These are phyloP conservation scores for Chenopodium quinoa DNA, from an alignment of 148 eudicot species.

Conservation along the genomic window DNA sequence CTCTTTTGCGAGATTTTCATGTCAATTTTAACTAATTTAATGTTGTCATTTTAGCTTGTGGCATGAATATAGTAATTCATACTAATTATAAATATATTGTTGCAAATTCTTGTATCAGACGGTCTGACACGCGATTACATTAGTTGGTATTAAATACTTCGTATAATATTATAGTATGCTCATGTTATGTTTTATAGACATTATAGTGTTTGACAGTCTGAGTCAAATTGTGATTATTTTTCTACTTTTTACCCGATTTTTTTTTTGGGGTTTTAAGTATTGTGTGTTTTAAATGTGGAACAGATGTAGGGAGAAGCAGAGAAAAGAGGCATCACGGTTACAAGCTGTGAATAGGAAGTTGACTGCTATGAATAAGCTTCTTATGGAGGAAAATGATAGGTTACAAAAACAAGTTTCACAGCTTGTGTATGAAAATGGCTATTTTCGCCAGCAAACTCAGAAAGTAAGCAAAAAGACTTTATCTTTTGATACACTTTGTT, in stretches of 20 bases:
- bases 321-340: constrained; percentile 88
- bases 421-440: constrained; percentile 89
- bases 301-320: constrained; percentile 97
- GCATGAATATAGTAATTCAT: too few relatives aligned
- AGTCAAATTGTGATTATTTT: constrained; percentile 2
- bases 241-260: background rate
- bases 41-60: too few relatives aligned
- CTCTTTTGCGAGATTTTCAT: background rate
- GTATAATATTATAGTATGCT: too few relatives aligned
- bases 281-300: constrained; percentile 7
- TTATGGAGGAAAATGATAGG: constrained; percentile 98
- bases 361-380: constrained; percentile 95
- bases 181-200: too few relatives aligned
- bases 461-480: constrained; percentile 41
- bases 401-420: constrained; percentile 94
- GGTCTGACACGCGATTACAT: too few relatives aligned
- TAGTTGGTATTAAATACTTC: too few relatives aligned
- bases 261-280: background rate
- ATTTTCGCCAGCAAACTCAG: constrained; percentile 83
- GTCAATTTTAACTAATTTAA: background rate
- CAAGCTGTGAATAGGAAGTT: constrained; percentile 95
- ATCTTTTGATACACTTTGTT: background rate
- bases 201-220: background rate
- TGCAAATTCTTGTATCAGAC: too few relatives aligned
- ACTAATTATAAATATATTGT: too few relatives aligned